These are phyloP conservation scores for Termitomyces sp. DNA, from an alignment of 768 basidiomycete species.

Conservation along the genomic window DNA sequence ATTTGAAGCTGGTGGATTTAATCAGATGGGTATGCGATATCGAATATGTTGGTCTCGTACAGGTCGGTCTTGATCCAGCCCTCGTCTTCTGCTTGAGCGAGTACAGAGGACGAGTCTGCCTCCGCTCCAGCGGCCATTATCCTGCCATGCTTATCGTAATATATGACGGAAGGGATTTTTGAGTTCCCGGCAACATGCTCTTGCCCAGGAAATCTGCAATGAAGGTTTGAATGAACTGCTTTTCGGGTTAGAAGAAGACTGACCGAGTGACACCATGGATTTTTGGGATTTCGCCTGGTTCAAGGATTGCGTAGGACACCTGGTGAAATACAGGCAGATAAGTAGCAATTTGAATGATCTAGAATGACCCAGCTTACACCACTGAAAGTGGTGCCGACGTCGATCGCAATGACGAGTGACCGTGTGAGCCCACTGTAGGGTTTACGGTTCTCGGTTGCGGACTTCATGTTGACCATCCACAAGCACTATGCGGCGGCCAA, in stretches of 20 bases:
- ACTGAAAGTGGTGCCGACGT: conserved; percentile 82
- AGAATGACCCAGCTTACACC: conserved; percentile 44
- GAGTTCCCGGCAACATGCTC: conserved; percentile 85
- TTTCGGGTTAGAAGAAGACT: conserved; percentile 11
- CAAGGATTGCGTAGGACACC: conserved; percentile 80
- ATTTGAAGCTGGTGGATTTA: conserved; percentile 59
- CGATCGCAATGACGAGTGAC: conserved; percentile 75
- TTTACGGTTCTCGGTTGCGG: conserved; percentile 58
- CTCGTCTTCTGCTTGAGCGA: conserved; percentile 73
- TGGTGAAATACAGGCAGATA: conserved; percentile 18
- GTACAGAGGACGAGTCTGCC: conserved; percentile 58
- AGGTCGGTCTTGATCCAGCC: conserved; percentile 75
- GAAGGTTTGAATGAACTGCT: conserved; percentile 14
- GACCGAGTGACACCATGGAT: conserved; percentile 81
- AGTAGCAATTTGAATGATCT: conserved; percentile 1
- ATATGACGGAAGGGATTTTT: conserved; percentile 79
- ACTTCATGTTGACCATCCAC: conserved; percentile 20
- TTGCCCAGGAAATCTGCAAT: conserved; percentile 72
- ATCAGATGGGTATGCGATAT: conserved; percentile 5
- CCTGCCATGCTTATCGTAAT: conserved; percentile 63
- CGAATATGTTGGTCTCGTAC: conserved; percentile 40
- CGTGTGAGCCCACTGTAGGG: conserved; percentile 65
- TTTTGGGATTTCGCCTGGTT: conserved; percentile 78
- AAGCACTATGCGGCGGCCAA: conserved; percentile 8
- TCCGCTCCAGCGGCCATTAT: conserved; percentile 78